Evolutionary conservation across 2,329 filamentous ascomycete species (phyloP), one percentile per base, ranked within the genome.

Genomic region (Dothistroma septosporum): DNA sequence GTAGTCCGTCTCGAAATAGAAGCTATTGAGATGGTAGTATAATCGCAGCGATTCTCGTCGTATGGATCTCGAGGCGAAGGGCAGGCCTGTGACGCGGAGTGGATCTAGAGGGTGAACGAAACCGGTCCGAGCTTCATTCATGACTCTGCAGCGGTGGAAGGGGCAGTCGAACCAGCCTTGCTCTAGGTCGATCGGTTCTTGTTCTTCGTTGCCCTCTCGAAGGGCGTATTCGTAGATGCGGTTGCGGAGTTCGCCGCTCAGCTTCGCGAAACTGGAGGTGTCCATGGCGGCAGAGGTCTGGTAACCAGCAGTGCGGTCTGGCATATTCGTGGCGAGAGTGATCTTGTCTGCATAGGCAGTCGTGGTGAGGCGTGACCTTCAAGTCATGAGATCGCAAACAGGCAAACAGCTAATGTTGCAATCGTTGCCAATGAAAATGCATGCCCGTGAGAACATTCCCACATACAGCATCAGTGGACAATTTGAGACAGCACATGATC

Each of bases 1-100:
- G 5, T 66, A 66, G 28, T 66, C 64, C 8, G 63, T 66, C 55
- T 66, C 60, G 47, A 65, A 61, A 14, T 55, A 59, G 58, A 68
- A 68, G 21, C 52, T 53, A 28, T 68, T 68, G 16, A 61, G 31
- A 7, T 63, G 61, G 24, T 63, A 68, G 47, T 65, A 68, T 1
- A 68, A 50, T 33, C 61, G 56, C 19, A 68, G 47, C 0, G 55
- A 57, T 49, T 68, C 66, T 12, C 53, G 58, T 12, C 66, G 64
- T 6, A 68, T 59, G 32, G 59, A 56, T 53, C 52, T 62, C 37
- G 61, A 65, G 11, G 58, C 60, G 21, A 60, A 44, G 5, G 66
- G 61, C 2, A 68, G 56, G 6, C 63, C 64, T 8, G 48, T 61
- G 1, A 64, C 31, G 5, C 41, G 52, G 10, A 66, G 57, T 21